These are phyloP conservation scores for Chrysosporium keratinophilum DNA, from an alignment of 2,329 filamentous ascomycete species.

Conservation along the genomic window DNA sequence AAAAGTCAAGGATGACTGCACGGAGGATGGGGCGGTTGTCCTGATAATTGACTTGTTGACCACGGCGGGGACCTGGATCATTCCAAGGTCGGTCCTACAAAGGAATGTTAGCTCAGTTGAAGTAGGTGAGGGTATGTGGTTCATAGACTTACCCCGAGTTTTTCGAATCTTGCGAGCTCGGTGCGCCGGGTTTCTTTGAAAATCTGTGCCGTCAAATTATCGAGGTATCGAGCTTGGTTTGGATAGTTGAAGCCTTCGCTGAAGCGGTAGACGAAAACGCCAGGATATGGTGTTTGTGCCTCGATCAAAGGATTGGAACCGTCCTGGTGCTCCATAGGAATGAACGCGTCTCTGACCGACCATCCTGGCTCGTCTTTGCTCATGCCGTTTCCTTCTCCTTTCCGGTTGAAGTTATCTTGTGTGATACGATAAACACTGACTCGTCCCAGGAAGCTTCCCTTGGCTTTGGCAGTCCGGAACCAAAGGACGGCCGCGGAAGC, in stretches of 20 bases:
- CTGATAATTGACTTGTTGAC: constrained; percentile 11
- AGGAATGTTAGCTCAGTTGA: background rate
- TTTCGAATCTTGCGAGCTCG: constrained; percentile 26
- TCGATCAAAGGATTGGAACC: constrained; percentile 42
- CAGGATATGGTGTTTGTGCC: constrained; percentile 42
- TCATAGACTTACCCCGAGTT: constrained; percentile 13
- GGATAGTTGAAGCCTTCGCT: constrained; percentile 49
- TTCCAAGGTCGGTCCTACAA: constrained; percentile 46
- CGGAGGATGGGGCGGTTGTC: constrained; percentile 39
- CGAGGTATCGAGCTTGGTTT: constrained; percentile 44
- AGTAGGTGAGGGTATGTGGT: too few relatives aligned
- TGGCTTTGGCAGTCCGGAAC: constrained; percentile 39
- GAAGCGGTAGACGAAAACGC: constrained; percentile 48
- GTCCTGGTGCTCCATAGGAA: constrained; percentile 43
- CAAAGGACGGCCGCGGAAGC: constrained; percentile 38
- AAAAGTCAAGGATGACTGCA: constrained; percentile 48
- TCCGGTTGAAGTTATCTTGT: constrained; percentile 14
- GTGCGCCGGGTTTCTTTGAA: constrained; percentile 41
- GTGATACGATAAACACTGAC: constrained; percentile 16
- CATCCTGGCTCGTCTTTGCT: constrained; percentile 15
- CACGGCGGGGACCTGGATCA: constrained; percentile 36
- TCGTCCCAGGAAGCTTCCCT: constrained; percentile 40
- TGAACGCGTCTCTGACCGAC: constrained; percentile 34
- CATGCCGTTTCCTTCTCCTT: constrained; percentile 15
- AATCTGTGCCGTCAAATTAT: constrained; percentile 40